Evolutionary conservation across 192 early-diverging fungal species (phyloP).

Genomic region (Coemansia biformis): DNA sequence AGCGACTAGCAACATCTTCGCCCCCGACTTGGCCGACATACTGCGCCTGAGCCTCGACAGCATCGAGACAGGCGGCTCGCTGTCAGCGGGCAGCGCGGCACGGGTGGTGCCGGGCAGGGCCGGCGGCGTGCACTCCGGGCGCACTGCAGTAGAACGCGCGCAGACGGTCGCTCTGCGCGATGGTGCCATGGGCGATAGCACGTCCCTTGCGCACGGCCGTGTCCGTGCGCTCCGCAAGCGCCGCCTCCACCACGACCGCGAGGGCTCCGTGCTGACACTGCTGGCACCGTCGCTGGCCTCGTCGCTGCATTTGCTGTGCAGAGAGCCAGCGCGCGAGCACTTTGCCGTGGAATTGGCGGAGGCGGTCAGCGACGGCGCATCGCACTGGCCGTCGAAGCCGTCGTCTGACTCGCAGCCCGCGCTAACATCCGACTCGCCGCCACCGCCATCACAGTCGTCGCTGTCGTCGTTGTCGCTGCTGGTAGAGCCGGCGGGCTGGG

Average conservation of each 20-base stretch:
- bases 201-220: slow-evolving; percentile 1
- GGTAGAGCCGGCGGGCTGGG: too few relatives aligned
- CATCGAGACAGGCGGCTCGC: slow-evolving; percentile 11
- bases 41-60: slow-evolving; percentile 33
- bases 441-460: slow-evolving; percentile 9
- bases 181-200: neutral
- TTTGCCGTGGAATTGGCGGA: slow-evolving; percentile 31
- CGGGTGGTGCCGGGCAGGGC: too few relatives aligned
- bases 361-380: slow-evolving; percentile 5
- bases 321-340: slow-evolving; percentile 40
- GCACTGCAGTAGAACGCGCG: neutral
- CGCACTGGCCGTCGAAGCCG: slow-evolving; percentile 40
- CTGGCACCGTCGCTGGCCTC: slow-evolving; percentile 17
- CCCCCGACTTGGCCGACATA: slow-evolving; percentile 21
- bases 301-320: slow-evolving; percentile 27
- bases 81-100: neutral
- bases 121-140: neutral
- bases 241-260: slow-evolving; percentile 38
- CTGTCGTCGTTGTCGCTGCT: too few relatives aligned
- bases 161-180: slow-evolving; percentile 11
- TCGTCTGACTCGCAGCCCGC: slow-evolving; percentile 20
- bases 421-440: slow-evolving; percentile 14
- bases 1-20: neutral
- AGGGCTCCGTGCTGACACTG: slow-evolving; percentile 35
- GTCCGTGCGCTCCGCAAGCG: slow-evolving; percentile 13